Evolutionary conservation across 257 asterid genomes (phyloP).

Genomic region (Solanum neorickii): DNA sequence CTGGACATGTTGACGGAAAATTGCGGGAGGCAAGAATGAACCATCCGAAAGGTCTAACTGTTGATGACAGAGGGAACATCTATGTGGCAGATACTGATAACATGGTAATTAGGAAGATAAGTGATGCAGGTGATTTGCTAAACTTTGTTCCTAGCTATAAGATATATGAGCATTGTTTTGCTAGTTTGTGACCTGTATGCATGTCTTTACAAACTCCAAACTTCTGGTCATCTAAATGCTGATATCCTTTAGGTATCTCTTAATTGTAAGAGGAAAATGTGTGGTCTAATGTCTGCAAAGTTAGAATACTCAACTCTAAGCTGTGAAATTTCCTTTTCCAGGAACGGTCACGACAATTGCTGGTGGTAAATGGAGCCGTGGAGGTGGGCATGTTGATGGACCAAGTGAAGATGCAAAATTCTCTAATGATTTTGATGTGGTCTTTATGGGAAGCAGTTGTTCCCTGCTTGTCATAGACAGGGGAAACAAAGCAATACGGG

Average conservation of each 20-base stretch:
- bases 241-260: background rate
- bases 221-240: background rate
- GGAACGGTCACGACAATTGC: slow-evolving; percentile 87
- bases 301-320: background rate
- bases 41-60: slow-evolving; percentile 87
- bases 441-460: slow-evolving; percentile 91
- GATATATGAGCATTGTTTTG: background rate
- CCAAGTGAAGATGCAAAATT: slow-evolving; percentile 96
- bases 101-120: slow-evolving; percentile 87
- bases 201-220: background rate
- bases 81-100: slow-evolving; percentile 84
- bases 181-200: background rate
- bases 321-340: slow-evolving; percentile 5
- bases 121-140: slow-evolving; percentile 55
- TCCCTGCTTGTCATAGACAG: slow-evolving; percentile 94
- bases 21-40: slow-evolving; percentile 77
- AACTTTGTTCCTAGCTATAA: background rate
- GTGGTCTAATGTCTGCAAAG: background rate
- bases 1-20: slow-evolving; percentile 80
- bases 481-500: slow-evolving; percentile 88
- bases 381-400: slow-evolving; percentile 89
- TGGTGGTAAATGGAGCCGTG: slow-evolving; percentile 85
- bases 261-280: background rate
- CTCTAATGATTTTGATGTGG: slow-evolving; percentile 88
- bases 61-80: slow-evolving; percentile 81